Base-by-base conservation (phyloP, 2,329 filamentous ascomycete species). In the Ophiostoma triangulosporum region DNA sequence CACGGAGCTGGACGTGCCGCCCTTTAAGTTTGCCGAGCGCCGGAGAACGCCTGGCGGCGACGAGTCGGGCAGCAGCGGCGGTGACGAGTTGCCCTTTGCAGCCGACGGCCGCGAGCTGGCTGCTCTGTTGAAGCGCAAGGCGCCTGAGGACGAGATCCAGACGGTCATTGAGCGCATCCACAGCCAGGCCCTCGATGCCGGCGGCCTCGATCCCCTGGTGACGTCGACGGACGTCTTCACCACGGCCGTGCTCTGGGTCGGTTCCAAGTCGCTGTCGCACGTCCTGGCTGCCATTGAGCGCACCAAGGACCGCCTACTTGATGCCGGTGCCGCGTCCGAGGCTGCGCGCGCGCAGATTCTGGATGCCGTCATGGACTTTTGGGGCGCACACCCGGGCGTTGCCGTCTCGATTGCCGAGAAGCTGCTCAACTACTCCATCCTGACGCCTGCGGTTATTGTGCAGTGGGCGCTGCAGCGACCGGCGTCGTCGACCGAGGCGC, bases 211-310 rank as follows among this genome's bases (percentile, higher is more conserved):
- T 57, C 84, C 89, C 4, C 73, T 93, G 38, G 79, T 95, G 15
- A 76, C 84, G n/a, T 93, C 88, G 58, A 95, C 89, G 4, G 93
- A 97, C 65, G 89, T 89, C 38, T 95, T 95, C 64, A 83, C 95
- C 64, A 98, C 91, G 0, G 83, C 88, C 20, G 90, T 98, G 60
- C 93, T 91, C 71, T 93, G 83, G 69, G 83, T 96, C 49, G 93
- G 93, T 45, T 90, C 88, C 59, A 98, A 98, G 69, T 96, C 91
- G 0, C 79, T 98, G 31, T 96, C 90, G 12, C 93, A 98, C 67
- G 88, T 96, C 4, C 79, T 98, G 15, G 94, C 90, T 8, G 95
- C 87, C 66, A 95, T 98, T 59, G 93, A 98, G 68, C 85, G 93
- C 55, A 91, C 86, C 69, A 95, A 95, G 69, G 87, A 91, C 53